phyloP scores from a whole-genome alignment of 1,139 yeast genomes.

The Nakaseomyces kungkrabaensis region DNA sequence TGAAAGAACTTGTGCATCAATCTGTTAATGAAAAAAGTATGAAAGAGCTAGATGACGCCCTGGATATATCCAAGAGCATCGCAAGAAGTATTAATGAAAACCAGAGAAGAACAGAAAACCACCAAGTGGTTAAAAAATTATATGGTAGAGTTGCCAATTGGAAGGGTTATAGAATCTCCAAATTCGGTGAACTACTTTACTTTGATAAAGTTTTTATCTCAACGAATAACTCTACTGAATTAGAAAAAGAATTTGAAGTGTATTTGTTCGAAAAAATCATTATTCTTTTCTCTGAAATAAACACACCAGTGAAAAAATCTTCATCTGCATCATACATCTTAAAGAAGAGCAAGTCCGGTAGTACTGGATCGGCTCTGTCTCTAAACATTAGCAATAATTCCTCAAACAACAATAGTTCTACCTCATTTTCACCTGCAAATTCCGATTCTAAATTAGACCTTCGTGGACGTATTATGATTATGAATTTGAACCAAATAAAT shows the following conservation, averaged over 20 bases:
- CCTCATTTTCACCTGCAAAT: constrained; percentile 7
- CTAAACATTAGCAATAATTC: constrained; percentile 17
- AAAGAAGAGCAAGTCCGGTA: constrained; percentile 24
- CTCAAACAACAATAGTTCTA: constrained; percentile 4
- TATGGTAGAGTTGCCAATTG: constrained; percentile 74
- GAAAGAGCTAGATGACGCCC: constrained; percentile 61
- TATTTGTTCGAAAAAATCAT: constrained; percentile 83
- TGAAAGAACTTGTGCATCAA: constrained; percentile 63
- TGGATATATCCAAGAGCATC: constrained; percentile 56
- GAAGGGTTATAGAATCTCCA: constrained; percentile 81
- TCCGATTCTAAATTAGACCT: constrained; percentile 38
- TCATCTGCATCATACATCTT: constrained; percentile 23
- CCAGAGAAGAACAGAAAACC: constrained; percentile 84
- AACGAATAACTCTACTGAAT: constrained; percentile 38
- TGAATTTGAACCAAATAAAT: constrained; percentile 49
- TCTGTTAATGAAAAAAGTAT: constrained; percentile 47
- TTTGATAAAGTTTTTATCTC: constrained; percentile 70
- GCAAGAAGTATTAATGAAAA: constrained; percentile 91
- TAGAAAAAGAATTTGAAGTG: constrained; percentile 82
- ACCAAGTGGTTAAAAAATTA: constrained; percentile 57
- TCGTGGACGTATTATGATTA: constrained; percentile 61
- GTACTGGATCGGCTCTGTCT: constrained; percentile 20
- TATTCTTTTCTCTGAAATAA: constrained; percentile 57
- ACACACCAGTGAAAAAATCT: constrained; percentile 28
- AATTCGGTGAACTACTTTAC: constrained; percentile 76